Conservation (phyloP, 139 green algal species). For the Microglena sp. region DNA sequence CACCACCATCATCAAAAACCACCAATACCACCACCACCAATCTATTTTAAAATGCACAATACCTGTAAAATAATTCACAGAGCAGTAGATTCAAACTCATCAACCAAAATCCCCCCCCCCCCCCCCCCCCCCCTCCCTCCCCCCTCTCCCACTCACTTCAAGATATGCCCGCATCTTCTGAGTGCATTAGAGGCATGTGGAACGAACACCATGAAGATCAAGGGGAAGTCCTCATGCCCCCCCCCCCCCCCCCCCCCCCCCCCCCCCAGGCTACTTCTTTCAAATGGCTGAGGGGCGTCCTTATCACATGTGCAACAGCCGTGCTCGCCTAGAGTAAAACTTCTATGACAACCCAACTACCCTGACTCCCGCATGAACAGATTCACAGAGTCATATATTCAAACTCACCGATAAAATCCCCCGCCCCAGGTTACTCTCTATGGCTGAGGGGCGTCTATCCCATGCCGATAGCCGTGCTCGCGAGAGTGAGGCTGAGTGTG, state of each 20-base stretch:
- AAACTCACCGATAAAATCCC: no score
- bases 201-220: no score
- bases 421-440: constrained; percentile 21
- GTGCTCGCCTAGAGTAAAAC: background rate
- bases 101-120: background rate
- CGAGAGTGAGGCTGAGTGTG: constrained; percentile 17
- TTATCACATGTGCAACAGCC: background rate
- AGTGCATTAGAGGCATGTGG: no score
- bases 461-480: constrained; percentile 21
- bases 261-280: no score
- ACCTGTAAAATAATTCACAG: no score
- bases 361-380: background rate
- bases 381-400: background rate
- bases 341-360: background rate
- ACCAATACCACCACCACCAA: no score
- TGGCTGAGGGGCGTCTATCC: constrained; percentile 42
- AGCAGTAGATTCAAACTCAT: no score
- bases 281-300: no score
- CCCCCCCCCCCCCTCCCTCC: background rate
- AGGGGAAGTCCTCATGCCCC: no score
- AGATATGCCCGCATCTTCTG: background rate
- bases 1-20: no score
- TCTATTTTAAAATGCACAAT: background rate
- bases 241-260: no score
- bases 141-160: background rate